These are phyloP conservation scores for Apiotrichum porosum DNA, from an alignment of 1,284 basidiomycete genomes.

Conservation along the genomic window DNA sequence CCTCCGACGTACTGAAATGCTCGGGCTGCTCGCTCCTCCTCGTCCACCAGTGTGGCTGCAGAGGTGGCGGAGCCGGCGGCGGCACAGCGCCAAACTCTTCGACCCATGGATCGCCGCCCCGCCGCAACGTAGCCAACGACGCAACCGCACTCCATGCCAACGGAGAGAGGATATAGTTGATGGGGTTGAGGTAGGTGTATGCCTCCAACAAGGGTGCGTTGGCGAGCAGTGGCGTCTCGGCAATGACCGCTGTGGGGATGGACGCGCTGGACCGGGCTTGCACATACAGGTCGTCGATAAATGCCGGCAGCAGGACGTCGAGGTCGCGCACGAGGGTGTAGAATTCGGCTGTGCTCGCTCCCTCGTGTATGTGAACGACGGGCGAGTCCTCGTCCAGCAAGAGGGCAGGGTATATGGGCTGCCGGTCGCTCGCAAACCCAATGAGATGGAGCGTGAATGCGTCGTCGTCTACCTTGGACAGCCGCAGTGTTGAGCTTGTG, in stretches of 20 bases:
- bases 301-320: slow-evolving; percentile 5
- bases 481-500: too few relatives aligned
- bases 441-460: slow-evolving; percentile 8
- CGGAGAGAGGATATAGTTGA: neutral
- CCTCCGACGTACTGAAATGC: too few relatives aligned
- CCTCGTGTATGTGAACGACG: neutral
- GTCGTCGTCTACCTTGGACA: neutral
- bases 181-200: slow-evolving; percentile 2
- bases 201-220: neutral
- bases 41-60: too few relatives aligned
- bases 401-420: neutral
- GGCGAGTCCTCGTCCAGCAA: neutral
- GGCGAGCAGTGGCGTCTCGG: slow-evolving; percentile 5
- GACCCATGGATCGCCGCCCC: neutral
- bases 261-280: neutral
- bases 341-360: neutral
- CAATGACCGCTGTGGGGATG: slow-evolving; percentile 2
- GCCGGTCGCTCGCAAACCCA: neutral
- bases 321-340: neutral
- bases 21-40: too few relatives aligned
- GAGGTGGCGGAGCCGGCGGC: neutral
- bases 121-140: neutral
- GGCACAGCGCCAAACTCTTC: neutral
- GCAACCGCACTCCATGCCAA: neutral
- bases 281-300: neutral